A percentile compares a stretch with the other conserved stretches of the same genome.
These are phyloP conservation scores for Kappamyces sp. DNA, from an alignment of 192 early-diverging fungal species.

Conservation along the genomic window DNA sequence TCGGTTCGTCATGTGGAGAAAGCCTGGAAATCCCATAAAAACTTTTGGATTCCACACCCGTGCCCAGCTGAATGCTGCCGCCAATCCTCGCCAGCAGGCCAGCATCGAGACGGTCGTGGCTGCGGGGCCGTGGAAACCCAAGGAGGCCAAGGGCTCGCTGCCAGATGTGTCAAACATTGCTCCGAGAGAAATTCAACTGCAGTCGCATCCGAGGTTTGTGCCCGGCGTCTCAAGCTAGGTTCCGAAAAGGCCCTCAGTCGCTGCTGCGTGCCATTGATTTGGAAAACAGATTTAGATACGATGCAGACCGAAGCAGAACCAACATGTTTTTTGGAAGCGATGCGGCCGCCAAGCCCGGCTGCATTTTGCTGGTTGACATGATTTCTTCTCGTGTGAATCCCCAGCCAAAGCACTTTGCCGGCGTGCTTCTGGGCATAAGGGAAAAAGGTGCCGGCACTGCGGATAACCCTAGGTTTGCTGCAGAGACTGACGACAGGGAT, in stretches of 20 bases:
- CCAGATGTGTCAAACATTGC: slow-evolving; percentile 22
- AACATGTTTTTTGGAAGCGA: slow-evolving; percentile 29
- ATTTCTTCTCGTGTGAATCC: slow-evolving; percentile 38
- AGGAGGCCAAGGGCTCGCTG: slow-evolving; percentile 15
- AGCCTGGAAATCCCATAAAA: too few species aligned
- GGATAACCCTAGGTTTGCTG: too few species aligned
- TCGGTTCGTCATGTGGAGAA: too few species aligned
- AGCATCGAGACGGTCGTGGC: too few species aligned
- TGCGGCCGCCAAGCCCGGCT: slow-evolving; percentile 38
- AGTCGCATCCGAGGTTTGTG: slow-evolving; percentile 22
- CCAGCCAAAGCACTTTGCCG: slow-evolving; percentile 40
- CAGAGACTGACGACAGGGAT: slow-evolving; percentile 2
- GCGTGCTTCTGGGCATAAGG: slow-evolving; percentile 38
- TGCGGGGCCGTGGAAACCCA: slow-evolving; percentile 26
- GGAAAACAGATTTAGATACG: slow-evolving; percentile 38
- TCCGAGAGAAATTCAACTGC: slow-evolving; percentile 20
- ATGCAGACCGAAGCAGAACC: slow-evolving; percentile 29
- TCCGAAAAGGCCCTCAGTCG: slow-evolving; percentile 13
- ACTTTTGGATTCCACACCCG: too few species aligned
- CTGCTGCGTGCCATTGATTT: slow-evolving; percentile 41
- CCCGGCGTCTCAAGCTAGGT: too few species aligned
- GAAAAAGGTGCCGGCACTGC: slow-evolving; percentile 23
- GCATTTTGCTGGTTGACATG: slow-evolving; percentile 44
- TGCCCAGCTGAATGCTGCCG: too few species aligned
- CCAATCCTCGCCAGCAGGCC: too few species aligned